Base-by-base conservation (phyloP, 352 stramenopile genomes). In the Stramenopiles sp. region DNA sequence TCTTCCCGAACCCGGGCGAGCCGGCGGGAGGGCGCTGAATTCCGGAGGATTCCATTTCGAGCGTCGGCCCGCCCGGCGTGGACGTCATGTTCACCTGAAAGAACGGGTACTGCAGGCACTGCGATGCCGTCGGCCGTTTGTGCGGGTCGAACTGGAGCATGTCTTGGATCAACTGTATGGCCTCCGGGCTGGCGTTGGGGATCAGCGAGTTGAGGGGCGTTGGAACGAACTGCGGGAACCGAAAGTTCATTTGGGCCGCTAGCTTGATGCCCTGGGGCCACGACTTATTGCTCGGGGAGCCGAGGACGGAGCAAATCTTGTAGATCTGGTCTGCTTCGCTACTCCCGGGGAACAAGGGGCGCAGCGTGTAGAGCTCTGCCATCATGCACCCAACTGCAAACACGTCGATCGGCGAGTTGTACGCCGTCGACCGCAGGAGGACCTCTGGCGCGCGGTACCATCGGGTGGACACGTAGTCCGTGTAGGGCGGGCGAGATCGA, bases 401-500 rank as follows among this genome's bases (percentile, higher is more conserved):
- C 1, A 94, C 83, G 81, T 99, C 96, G 77, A 98, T 96, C 0
- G 94, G 90, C 2, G 85, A 94, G 76, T 97, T 97, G 82, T 99
- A 99, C 25, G 85, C 88, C 30, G 85, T 90, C 34, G 87, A 95
- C 4, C 89, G 84, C 32, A 99, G 81, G 37, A 99, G 80, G 0
- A 99, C 87, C 80, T 99, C 96, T 0, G 96, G 95, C 32, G 94
- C 93, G 71, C 94, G 87, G 83, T 99, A 98, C 96, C 96, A 99
- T 48, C 94, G 81, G 1, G 95, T 99, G 0, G 88, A 96, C 18
- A 99, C 93, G 81, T 99, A 99, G 75, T 96, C 92, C 4, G 95
- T 99, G 79, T 97, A 97, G 0, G 89, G 88, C 2, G 87, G 89
- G 2, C 87, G 81, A 4, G 87, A 94, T 18, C 84, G 82, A 74